phyloP scores from a whole-genome alignment of 1,284 basidiomycete species.

The Fomitopsis palustris region DNA sequence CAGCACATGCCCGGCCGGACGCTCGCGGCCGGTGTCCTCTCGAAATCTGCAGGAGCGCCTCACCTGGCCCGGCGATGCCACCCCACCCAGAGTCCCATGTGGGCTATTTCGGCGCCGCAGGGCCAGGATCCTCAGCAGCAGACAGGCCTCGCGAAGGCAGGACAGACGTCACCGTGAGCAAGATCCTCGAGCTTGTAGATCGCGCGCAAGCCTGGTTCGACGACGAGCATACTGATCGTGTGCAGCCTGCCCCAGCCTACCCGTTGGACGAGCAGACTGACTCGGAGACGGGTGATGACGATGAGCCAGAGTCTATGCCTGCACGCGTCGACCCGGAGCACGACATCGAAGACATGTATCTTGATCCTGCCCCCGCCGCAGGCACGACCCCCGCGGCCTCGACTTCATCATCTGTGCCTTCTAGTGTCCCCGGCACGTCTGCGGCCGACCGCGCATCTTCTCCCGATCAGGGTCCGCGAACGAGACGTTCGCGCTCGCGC shows the following conservation, averaged over 20 bases:
- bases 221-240: conserved; percentile 1
- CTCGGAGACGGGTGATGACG: conserved; percentile 19
- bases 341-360: conserved; percentile 11
- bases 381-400: neutral
- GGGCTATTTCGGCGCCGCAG: conserved; percentile 12
- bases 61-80: conserved; percentile 27
- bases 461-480: neutral
- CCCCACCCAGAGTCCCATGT: conserved; percentile 23
- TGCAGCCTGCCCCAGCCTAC: conserved; percentile 8
- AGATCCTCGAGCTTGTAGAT: conserved; percentile 47
- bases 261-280: conserved; percentile 21
- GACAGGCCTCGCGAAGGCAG: conserved; percentile 21
- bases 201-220: conserved; percentile 19
- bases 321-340: conserved; percentile 15
- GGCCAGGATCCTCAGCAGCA: neutral
- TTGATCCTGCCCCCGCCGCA: neutral
- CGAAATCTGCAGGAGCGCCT: conserved; percentile 25
- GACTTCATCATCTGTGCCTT: neutral
- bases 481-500: conserved; percentile 5
- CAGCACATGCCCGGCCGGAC: conserved; percentile 26
- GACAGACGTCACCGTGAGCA: conserved; percentile 63
- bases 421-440: neutral
- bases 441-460: neutral
- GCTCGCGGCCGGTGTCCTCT: conserved; percentile 32
- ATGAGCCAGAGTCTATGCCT: conserved; percentile 11